Percentiles rank a stretch among this genome's conserved stretches.
Conservation (phyloP, 192 early-diverging fungal species). For the Podila clonocystis region DNA sequence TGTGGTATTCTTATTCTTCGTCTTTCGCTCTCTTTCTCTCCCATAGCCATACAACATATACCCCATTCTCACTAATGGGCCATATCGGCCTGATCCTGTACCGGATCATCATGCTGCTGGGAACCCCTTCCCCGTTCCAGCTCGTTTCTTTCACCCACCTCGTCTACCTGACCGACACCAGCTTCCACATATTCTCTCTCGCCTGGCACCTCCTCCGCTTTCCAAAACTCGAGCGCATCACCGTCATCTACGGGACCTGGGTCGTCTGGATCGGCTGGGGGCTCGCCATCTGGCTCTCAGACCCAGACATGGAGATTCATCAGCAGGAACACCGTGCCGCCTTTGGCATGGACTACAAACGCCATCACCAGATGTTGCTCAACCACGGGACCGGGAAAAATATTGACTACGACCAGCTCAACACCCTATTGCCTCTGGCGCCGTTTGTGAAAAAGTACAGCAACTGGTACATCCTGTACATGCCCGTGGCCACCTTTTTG, state of each 20-base stretch:
- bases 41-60: constrained; percentile 53
- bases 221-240: constrained; percentile 55
- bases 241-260: constrained; percentile 68
- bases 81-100: constrained; percentile 51
- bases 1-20: background rate
- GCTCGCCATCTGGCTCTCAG: constrained; percentile 52
- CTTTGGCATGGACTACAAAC: constrained; percentile 22
- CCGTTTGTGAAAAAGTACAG: constrained; percentile 57
- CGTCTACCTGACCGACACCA: constrained; percentile 53
- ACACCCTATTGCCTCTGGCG: constrained; percentile 32
- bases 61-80: constrained; percentile 43
- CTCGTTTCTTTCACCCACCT: constrained; percentile 55
- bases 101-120: constrained; percentile 44
- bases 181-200: constrained; percentile 59
- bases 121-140: constrained; percentile 43
- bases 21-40: background rate
- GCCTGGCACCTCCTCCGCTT: constrained; percentile 54
- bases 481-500: constrained; percentile 57
- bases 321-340: constrained; percentile 42
- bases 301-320: constrained; percentile 51
- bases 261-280: constrained; percentile 66
- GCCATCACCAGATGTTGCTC: background rate
- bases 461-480: constrained; percentile 52
- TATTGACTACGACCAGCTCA: constrained; percentile 18
- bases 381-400: background rate